These are phyloP conservation scores for Protomyces inundatus DNA, from an alignment of 1,139 yeast species.

Conservation along the genomic window DNA sequence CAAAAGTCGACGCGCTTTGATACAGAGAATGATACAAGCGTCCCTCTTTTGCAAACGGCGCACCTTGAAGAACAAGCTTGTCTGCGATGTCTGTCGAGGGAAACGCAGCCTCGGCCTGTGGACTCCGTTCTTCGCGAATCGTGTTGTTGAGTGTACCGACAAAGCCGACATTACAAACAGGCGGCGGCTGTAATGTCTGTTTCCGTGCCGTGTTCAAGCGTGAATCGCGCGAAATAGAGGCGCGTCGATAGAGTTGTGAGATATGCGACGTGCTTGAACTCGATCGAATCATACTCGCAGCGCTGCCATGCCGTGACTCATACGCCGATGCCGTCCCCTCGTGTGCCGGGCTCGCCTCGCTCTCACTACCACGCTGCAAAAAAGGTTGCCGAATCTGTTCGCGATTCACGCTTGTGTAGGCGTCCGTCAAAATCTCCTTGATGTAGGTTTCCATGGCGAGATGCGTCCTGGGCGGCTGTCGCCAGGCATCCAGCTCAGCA, in stretches of 20 bases:
- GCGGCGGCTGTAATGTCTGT: not conserved
- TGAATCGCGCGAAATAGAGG: not conserved
- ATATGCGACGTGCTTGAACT: not conserved
- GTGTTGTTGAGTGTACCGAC: constrained; percentile 37
- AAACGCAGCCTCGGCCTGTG: not conserved
- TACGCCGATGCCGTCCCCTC: not conserved
- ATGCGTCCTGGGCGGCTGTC: not conserved
- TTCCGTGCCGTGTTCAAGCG: constrained; percentile 26
- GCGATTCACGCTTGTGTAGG: constrained; percentile 25
- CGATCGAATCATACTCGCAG: constrained; percentile 5
- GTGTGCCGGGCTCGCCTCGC: not conserved
- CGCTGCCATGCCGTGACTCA: not conserved
- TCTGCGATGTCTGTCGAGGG: constrained; percentile 44
- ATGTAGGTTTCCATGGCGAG: constrained; percentile 3
- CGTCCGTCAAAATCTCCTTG: constrained; percentile 14
- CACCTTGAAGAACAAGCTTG: constrained; percentile 59
- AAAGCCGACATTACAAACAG: constrained; percentile 34
- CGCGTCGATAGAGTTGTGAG: not conserved
- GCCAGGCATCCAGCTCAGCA: not conserved
- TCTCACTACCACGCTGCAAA: not conserved
- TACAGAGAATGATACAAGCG: constrained; percentile 51
- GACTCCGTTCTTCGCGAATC: constrained; percentile 35
- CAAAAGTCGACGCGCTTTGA: constrained; percentile 35
- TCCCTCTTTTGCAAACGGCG: constrained; percentile 80
- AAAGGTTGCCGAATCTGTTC: constrained; percentile 26